Evolutionary conservation across 108 stramenopile species (phyloP), one percentile per base, ranked within the genome.

Genomic region (Thalassiosira profunda): DNA sequence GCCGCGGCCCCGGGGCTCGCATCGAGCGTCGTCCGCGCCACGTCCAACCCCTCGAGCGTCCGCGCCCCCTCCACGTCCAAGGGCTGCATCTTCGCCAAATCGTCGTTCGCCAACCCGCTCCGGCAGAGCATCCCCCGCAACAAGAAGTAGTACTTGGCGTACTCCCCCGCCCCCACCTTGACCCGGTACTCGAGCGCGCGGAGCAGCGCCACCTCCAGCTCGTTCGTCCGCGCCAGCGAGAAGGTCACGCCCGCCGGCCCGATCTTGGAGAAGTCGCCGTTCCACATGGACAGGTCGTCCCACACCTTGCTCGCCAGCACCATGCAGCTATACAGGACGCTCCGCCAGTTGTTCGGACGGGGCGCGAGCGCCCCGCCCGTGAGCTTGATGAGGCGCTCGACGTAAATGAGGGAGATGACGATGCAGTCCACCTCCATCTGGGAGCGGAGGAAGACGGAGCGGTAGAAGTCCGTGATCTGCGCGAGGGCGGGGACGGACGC

Each of bases 231-330:
- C 34, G 83, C 46, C 20, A 99, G 66, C 15, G 85, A 76, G 46
- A 97, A 99, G 61, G 58, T 84, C 25, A 97, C 80, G 43, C 88
- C 84, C 14, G 66, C 58, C 30, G 90, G 90, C 48, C 86, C 88
- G 37, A 86, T 82, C 55, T 92, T 88, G 34, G 78, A 80, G 56
- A 98, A 98, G 78, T 98, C 97, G 18, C 75, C 79, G 75, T 98
- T 98, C 96, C 96, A 97, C 98, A 99, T 99, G 71, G 79, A 82
- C 45, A 98, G 63, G 67, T 99, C 98, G 54, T 99, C 98, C 97
- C 98, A 99, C 2, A 99, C 98, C 67, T 99, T 99, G 49, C 86
- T 88, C 0, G 95, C 74, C 41, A 99, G 74, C 23, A 99, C 88
- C 95, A 99, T 94, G 62, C 89, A 89, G 8, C 91, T 79, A 60